Percentiles rank a stretch among this genome's conserved stretches.
phyloP scores from a whole-genome alignment of 2,329 filamentous ascomycete species.

The Atkinsonella texensis region DNA sequence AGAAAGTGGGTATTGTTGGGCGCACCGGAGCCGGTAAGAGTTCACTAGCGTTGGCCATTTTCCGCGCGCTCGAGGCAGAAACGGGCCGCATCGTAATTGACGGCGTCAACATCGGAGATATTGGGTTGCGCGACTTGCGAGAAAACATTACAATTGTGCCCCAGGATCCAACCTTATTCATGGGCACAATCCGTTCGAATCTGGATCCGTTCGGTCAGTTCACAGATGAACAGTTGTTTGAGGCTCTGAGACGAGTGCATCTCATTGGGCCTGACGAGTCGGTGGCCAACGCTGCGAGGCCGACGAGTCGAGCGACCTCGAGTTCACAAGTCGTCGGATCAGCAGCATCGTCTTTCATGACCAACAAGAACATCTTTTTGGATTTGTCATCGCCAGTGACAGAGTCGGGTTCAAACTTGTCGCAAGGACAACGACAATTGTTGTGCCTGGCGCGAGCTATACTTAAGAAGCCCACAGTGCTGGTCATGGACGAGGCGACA shows the following conservation, averaged over 20 bases:
- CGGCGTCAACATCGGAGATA: slow-evolving; percentile 75
- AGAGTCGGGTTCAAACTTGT: slow-evolving; percentile 88
- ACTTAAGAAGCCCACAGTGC: slow-evolving; percentile 78
- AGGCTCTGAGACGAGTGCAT: slow-evolving; percentile 75
- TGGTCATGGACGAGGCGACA: slow-evolving; percentile 99
- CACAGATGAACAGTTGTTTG: slow-evolving; percentile 83
- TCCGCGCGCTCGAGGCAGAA: slow-evolving; percentile 87
- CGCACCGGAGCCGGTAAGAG: slow-evolving; percentile 95
- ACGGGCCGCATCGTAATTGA: slow-evolving; percentile 84
- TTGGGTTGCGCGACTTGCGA: slow-evolving; percentile 86
- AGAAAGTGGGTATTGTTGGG: slow-evolving; percentile 95
- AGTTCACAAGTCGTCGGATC: slow-evolving; percentile 11
- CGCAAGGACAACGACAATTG: slow-evolving; percentile 90
- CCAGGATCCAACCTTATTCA: slow-evolving; percentile 91
- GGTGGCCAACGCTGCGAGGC: slow-evolving; percentile 17
- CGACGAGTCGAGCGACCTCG: slow-evolving; percentile 8
- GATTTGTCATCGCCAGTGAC: slow-evolving; percentile 74
- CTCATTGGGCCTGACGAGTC: slow-evolving; percentile 56
- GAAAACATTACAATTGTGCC: slow-evolving; percentile 95
- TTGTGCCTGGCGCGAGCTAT: slow-evolving; percentile 87
- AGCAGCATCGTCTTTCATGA: slow-evolving; percentile 28
- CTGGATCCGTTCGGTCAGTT: slow-evolving; percentile 85
- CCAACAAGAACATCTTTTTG: slow-evolving; percentile 91
- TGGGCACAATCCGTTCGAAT: slow-evolving; percentile 81
- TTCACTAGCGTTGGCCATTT: slow-evolving; percentile 82